These are phyloP conservation scores for Akanthomyces lecanii DNA, from an alignment of 2,329 filamentous ascomycete species.

Conservation along the genomic window DNA sequence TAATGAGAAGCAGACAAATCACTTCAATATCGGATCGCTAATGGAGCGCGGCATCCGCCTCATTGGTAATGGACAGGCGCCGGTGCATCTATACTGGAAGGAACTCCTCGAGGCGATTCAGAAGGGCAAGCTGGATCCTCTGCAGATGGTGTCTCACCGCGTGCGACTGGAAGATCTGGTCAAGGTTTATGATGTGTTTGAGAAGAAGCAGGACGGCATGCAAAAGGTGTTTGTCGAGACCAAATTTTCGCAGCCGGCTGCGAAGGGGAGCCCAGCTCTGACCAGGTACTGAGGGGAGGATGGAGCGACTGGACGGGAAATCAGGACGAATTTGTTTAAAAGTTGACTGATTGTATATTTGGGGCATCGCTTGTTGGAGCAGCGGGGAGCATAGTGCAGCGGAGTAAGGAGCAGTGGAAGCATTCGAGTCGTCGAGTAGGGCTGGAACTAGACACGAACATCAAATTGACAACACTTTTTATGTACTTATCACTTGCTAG, in stretches of 20 bases:
- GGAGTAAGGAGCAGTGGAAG: no score
- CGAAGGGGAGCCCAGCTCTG: constrained; percentile 40
- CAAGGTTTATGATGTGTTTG: constrained; percentile 60
- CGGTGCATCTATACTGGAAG: constrained; percentile 81
- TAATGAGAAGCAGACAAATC: constrained; percentile 55
- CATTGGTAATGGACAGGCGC: constrained; percentile 62
- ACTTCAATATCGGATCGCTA: constrained; percentile 76
- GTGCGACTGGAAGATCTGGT: constrained; percentile 69
- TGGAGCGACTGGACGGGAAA: no score
- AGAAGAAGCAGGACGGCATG: constrained; percentile 61
- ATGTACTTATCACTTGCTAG: no score
- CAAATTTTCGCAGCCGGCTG: constrained; percentile 48
- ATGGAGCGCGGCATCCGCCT: constrained; percentile 86
- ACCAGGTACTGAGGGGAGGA: constrained; percentile 31
- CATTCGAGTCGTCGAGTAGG: no score
- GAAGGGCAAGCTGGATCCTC: constrained; percentile 63
- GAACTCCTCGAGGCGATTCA: constrained; percentile 66
- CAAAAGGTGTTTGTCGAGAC: constrained; percentile 74
- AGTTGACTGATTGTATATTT: neutral
- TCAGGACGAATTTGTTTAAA: no score
- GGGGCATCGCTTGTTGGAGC: neutral
- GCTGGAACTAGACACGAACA: no score
- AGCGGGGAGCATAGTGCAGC: no score
- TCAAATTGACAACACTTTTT: no score
- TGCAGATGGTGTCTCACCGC: constrained; percentile 78